phyloP scores from a whole-genome alignment of 192 early-diverging fungal genomes.

The Coemansia sp. region DNA sequence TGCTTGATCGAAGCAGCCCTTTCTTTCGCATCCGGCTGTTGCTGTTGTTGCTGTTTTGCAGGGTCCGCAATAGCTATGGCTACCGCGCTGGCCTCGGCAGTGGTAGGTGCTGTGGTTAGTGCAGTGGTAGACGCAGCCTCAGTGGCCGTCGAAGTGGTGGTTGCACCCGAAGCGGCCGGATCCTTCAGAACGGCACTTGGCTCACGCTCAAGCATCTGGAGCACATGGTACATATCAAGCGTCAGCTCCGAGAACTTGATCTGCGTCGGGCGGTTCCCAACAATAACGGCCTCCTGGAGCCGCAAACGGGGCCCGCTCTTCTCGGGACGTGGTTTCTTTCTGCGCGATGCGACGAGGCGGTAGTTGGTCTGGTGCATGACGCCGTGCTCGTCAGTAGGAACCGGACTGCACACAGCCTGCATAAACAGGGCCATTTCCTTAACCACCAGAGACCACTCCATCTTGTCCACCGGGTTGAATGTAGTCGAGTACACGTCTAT shows the following conservation, averaged over 20 bases:
- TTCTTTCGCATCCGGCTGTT: not conserved
- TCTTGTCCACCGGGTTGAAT: constrained; percentile 86
- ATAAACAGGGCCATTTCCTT: constrained; percentile 81
- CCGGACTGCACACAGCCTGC: constrained; percentile 63
- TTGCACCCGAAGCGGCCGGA: not conserved
- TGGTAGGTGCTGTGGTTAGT: not conserved
- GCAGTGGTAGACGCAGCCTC: constrained; percentile 10
- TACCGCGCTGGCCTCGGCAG: constrained; percentile 21
- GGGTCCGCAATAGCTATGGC: constrained; percentile 7
- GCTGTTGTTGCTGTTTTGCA: not conserved
- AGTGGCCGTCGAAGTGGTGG: not conserved
- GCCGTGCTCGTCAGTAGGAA: constrained; percentile 36
- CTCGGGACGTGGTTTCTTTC: constrained; percentile 21
- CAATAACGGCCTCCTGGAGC: constrained; percentile 93
- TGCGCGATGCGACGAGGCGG: constrained; percentile 21
- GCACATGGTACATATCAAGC: constrained; percentile 94
- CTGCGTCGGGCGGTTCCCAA: constrained; percentile 93
- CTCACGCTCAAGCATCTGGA: constrained; percentile 82
- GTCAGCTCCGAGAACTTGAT: constrained; percentile 98
- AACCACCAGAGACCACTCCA: constrained; percentile 85
- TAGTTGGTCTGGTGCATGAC: constrained; percentile 26
- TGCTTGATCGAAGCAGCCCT: not conserved
- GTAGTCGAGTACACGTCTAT: constrained; percentile 86
- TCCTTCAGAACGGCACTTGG: constrained; percentile 16
- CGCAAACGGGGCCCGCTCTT: constrained; percentile 37